A percentile compares a stretch with the other conserved stretches of the same genome.
These are phyloP conservation scores for Glycine latifolia DNA, from an alignment of 306 rosid species.

Conservation along the genomic window DNA sequence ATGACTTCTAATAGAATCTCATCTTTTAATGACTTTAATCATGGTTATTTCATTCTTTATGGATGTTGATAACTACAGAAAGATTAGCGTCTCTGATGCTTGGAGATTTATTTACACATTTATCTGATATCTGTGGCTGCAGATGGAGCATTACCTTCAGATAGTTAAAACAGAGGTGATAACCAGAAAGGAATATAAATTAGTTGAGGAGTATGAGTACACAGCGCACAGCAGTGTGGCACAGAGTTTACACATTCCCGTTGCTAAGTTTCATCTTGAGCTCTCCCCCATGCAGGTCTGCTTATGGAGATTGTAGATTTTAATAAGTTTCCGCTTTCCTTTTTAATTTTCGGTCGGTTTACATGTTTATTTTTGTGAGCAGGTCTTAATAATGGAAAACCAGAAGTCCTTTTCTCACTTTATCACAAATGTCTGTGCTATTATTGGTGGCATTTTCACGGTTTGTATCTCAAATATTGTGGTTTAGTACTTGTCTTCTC, in stretches of 20 bases:
- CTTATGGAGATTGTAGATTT: slow-evolving; percentile 21
- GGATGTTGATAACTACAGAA: slow-evolving; percentile 33
- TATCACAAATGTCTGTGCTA: slow-evolving; percentile 94
- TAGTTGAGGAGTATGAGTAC: slow-evolving; percentile 94
- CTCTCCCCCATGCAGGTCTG: slow-evolving; percentile 98
- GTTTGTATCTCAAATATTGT: slow-evolving; percentile 60
- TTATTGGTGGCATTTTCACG: slow-evolving; percentile 98
- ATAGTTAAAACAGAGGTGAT: slow-evolving; percentile 90
- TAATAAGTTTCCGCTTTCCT: slow-evolving; percentile 35
- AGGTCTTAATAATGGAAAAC: slow-evolving; percentile 88
- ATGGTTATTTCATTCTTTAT: slow-evolving; percentile 29
- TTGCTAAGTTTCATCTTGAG: slow-evolving; percentile 87
- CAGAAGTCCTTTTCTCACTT: slow-evolving; percentile 91
- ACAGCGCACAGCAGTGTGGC: slow-evolving; percentile 92
- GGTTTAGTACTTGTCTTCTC: slow-evolving; percentile 29
- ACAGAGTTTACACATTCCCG: slow-evolving; percentile 77
- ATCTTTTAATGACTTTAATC: slow-evolving; percentile 32
- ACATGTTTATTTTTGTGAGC: slow-evolving; percentile 38
- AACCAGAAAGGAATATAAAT: slow-evolving; percentile 60
- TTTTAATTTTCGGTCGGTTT: slow-evolving; percentile 1
- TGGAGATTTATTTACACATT: slow-evolving; percentile 33
- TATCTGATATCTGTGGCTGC: slow-evolving; percentile 49
- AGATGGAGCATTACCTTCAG: slow-evolving; percentile 98
- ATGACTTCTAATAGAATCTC: slow-evolving; percentile 28
- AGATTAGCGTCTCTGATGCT: slow-evolving; percentile 16